Conservation (phyloP, 495 filamentous ascomycete species). For the Chaetomium fimeti region DNA sequence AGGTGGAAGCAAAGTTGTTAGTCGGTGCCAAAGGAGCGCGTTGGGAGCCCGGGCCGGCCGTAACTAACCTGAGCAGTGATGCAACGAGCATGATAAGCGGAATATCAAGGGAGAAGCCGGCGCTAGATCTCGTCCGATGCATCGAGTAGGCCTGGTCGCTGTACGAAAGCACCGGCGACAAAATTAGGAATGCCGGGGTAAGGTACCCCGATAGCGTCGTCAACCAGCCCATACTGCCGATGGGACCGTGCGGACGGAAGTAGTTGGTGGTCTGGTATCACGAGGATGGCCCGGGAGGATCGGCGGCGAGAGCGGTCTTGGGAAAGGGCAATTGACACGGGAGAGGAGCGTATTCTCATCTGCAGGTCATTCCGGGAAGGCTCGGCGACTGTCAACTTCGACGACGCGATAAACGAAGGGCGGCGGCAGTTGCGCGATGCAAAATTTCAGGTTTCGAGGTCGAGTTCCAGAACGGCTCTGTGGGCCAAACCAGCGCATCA, state of each 20-base stretch:
- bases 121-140: conserved; percentile 73
- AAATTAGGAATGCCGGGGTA: conserved; percentile 64
- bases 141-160: conserved; percentile 90
- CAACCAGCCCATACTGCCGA: conserved; percentile 49
- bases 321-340: neutral
- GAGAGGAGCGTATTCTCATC: neutral
- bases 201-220: conserved; percentile 48
- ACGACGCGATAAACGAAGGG: neutral
- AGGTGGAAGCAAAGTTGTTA: conserved; percentile 14
- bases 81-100: conserved; percentile 97
- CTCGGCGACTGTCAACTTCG: neutral
- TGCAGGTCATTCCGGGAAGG: conserved; percentile 4
- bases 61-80: conserved; percentile 77
- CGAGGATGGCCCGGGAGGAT: neutral
- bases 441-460: conserved; percentile 12
- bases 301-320: neutral
- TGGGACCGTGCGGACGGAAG: neutral
- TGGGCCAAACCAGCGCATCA: neutral
- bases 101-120: conserved; percentile 84
- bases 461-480: conserved; percentile 9
- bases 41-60: neutral
- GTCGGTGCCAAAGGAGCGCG: conserved; percentile 8
- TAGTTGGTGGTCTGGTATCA: conserved; percentile 1
- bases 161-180: conserved; percentile 84
- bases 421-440: neutral